phyloP scores from a whole-genome alignment of 2,329 filamentous ascomycete species.

The Acephala macrosclerotiorum region DNA sequence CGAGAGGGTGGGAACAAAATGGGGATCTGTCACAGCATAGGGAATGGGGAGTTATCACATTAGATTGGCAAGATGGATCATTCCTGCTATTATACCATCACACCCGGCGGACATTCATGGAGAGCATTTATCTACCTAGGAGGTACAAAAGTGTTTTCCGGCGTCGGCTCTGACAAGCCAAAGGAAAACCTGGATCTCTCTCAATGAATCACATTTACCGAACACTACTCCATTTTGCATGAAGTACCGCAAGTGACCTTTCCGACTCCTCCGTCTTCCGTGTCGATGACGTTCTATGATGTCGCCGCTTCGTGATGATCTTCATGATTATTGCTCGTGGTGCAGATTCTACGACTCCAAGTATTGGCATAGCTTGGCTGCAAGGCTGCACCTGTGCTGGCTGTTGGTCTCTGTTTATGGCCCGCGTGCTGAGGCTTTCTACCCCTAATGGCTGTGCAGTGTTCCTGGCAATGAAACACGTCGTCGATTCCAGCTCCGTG shows the following conservation, averaged over 20 bases:
- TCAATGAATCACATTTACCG: background rate
- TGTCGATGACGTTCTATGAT: background rate
- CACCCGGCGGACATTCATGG: background rate
- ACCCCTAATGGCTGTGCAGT: background rate
- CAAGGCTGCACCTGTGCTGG: background rate
- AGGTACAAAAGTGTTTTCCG: background rate
- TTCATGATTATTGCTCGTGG: background rate
- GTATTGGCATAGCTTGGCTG: background rate
- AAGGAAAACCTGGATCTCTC: background rate
- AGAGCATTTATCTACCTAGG: background rate
- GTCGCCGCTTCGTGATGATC: background rate
- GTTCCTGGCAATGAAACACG: background rate
- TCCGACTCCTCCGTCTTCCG: background rate
- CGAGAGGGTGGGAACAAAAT: background rate
- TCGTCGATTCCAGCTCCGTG: background rate
- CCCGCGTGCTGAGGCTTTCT: background rate
- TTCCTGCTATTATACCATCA: slow-evolving; percentile 3
- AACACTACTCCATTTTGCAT: background rate
- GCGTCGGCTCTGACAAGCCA: background rate
- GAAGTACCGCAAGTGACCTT: background rate
- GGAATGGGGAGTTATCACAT: background rate
- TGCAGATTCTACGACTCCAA: background rate
- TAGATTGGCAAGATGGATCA: background rate
- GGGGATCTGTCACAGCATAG: background rate
- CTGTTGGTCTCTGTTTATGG: background rate